Evolutionary conservation across 176 grass and related monocot species (phyloP).

Genomic region (Neostapfia colusana): DNA sequence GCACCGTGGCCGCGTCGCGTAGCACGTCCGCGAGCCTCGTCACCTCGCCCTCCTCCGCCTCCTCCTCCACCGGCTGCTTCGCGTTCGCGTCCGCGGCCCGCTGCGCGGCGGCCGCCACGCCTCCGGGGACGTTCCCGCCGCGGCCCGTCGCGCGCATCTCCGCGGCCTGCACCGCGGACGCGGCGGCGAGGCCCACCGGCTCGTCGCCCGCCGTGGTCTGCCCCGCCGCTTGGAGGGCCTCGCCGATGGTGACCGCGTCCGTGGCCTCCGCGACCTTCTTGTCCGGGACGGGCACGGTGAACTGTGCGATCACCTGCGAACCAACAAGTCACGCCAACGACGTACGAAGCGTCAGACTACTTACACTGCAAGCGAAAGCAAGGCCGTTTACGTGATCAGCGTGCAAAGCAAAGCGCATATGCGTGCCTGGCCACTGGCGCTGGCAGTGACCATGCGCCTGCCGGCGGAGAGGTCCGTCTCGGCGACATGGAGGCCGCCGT

Average conservation of each 20-base stretch:
- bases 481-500: constrained; percentile 11
- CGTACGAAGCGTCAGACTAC: too few species aligned
- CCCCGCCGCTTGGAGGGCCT: constrained; percentile 39
- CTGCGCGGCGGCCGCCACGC: constrained; percentile 41
- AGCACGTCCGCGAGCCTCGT: constrained; percentile 40
- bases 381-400: neutral
- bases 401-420: neutral
- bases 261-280: neutral
- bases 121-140: constrained; percentile 5
- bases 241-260: constrained; percentile 43
- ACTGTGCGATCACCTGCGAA: constrained; percentile 47
- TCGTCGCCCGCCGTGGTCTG: neutral
- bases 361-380: too few species aligned
- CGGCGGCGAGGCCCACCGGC: constrained; percentile 14
- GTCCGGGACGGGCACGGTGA: constrained; percentile 33
- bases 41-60: neutral
- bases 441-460: constrained; percentile 37
- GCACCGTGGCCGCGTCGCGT: neutral
- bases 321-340: neutral
- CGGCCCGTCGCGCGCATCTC: constrained; percentile 47
- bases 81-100: constrained; percentile 28
- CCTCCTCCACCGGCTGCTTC: neutral
- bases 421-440: constrained; percentile 32
- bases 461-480: constrained; percentile 25
- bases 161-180: constrained; percentile 39